Conservation (phyloP, 2,329 filamentous ascomycete genomes). For the Chrysosporium keratinophilum region DNA sequence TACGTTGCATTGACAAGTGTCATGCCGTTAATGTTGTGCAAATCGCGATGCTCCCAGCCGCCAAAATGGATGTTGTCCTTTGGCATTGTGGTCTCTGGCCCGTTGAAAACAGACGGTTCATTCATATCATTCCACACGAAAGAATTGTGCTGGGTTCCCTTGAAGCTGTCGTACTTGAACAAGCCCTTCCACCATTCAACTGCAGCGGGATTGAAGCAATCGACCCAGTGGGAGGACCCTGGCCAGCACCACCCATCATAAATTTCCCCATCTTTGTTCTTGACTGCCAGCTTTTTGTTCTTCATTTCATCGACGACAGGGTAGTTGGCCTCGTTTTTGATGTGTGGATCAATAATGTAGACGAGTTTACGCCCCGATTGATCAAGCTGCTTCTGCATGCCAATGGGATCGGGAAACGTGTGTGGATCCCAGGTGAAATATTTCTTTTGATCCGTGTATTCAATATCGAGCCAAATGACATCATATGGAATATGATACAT, state of each 20-base stretch:
- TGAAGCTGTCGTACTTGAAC: conserved; percentile 81
- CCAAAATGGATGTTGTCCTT: conserved; percentile 92
- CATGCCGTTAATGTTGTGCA: conserved; percentile 92
- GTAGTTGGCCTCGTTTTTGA: conserved; percentile 82
- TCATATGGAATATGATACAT: conserved; percentile 93
- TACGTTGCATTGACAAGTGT: conserved; percentile 94
- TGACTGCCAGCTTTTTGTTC: conserved; percentile 69
- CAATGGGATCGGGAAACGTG: conserved; percentile 73
- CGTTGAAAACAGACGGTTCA: conserved; percentile 97
- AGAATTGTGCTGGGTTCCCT: conserved; percentile 72
- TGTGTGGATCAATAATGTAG: conserved; percentile 91
- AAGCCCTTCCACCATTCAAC: conserved; percentile 82
- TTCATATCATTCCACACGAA: conserved; percentile 99
- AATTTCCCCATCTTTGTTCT: conserved; percentile 77
- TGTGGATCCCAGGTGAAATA: conserved; percentile 96
- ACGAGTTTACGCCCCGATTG: conserved; percentile 81
- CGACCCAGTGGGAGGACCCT: conserved; percentile 90
- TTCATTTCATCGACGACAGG: conserved; percentile 68
- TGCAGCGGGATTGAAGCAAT: conserved; percentile 88
- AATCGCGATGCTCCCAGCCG: conserved; percentile 90
- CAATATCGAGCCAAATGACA: conserved; percentile 97
- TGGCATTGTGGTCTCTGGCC: conserved; percentile 95
- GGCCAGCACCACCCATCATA: conserved; percentile 99
- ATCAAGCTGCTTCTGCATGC: conserved; percentile 81
- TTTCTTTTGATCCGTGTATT: conserved; percentile 93